These are phyloP conservation scores for Lichtheimia corymbifera DNA, from an alignment of 371 early-diverging fungal genomes.

Conservation along the genomic window DNA sequence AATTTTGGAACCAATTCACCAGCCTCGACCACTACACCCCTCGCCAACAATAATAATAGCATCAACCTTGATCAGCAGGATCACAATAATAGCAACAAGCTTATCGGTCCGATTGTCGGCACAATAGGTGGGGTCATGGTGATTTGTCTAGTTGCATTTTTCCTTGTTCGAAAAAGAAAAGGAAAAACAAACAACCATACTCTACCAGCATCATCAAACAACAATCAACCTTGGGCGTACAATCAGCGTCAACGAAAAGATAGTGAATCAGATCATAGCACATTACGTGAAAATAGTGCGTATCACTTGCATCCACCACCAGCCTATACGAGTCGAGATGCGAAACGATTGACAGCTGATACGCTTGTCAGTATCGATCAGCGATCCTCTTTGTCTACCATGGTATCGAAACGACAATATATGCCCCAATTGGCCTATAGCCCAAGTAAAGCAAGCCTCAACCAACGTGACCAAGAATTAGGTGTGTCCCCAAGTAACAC, in stretches of 20 bases:
- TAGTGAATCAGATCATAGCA: background rate
- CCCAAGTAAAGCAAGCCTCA: background rate
- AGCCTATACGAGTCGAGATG: background rate
- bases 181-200: background rate
- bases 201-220: background rate
- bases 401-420: constrained; percentile 12
- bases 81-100: background rate
- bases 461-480: background rate
- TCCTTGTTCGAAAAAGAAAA: background rate
- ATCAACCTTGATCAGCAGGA: background rate
- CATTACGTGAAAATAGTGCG: background rate
- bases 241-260: background rate
- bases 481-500: constrained; percentile 12
- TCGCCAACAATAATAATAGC: too few species aligned
- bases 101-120: background rate
- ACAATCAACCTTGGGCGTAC: background rate
- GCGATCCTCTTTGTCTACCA: constrained; percentile 8
- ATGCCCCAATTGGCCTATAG: constrained; percentile 16
- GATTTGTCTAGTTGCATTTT: background rate
- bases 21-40: too few species aligned
- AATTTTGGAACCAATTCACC: too few species aligned
- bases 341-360: constrained; percentile 11
- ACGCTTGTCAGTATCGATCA: constrained; percentile 7
- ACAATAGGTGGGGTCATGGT: background rate
- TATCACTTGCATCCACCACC: constrained; percentile 5